Percentiles rank a stretch among this genome's conserved stretches.
Evolutionary conservation across 2,329 filamentous ascomycete genomes (phyloP).

Genomic region (Ascochyta viciae-villosae): DNA sequence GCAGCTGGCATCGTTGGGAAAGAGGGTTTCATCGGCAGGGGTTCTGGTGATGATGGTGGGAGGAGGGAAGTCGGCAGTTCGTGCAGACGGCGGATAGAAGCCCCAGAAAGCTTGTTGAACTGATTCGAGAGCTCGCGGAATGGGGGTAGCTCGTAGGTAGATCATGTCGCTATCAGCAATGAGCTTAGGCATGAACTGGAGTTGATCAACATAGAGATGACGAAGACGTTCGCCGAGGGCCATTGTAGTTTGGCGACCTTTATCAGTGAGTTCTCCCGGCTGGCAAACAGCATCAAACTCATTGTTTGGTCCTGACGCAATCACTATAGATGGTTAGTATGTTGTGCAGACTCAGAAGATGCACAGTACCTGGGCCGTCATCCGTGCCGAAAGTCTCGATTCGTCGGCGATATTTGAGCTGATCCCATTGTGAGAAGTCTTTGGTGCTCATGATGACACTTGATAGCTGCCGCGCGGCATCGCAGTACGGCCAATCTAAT

Average conservation of each 20-base stretch:
- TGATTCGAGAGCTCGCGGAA: slow-evolving; percentile 59
- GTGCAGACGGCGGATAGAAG: slow-evolving; percentile 54
- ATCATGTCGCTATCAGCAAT: slow-evolving; percentile 54
- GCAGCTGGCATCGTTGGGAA: slow-evolving; percentile 58
- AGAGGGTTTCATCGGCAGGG: slow-evolving; percentile 58
- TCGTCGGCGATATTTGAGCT: slow-evolving; percentile 70
- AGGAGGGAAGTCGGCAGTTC: slow-evolving; percentile 52
- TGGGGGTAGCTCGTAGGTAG: slow-evolving; percentile 56
- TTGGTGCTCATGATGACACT: slow-evolving; percentile 64
- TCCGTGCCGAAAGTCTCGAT: slow-evolving; percentile 81
- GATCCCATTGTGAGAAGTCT: slow-evolving; percentile 63
- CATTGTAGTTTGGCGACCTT: slow-evolving; percentile 57
- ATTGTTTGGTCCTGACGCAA: slow-evolving; percentile 71
- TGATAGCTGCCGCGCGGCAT: slow-evolving; percentile 73
- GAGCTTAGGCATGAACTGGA: slow-evolving; percentile 56
- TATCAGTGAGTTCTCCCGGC: slow-evolving; percentile 59
- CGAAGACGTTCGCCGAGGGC: slow-evolving; percentile 57
- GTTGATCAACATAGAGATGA: slow-evolving; percentile 58
- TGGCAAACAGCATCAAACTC: slow-evolving; percentile 77
- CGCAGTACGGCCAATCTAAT: slow-evolving; percentile 88
- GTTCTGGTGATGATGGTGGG: slow-evolving; percentile 55
- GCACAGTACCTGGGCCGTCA: slow-evolving; percentile 57
- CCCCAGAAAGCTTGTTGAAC: slow-evolving; percentile 59
- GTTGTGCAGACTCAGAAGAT: neutral
- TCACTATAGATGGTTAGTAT: slow-evolving; percentile 46